A percentile compares a stretch with the other conserved stretches of the same genome.
phyloP scores from a whole-genome alignment of 805 yeast species.

The Brettanomyces bruxellensis region DNA sequence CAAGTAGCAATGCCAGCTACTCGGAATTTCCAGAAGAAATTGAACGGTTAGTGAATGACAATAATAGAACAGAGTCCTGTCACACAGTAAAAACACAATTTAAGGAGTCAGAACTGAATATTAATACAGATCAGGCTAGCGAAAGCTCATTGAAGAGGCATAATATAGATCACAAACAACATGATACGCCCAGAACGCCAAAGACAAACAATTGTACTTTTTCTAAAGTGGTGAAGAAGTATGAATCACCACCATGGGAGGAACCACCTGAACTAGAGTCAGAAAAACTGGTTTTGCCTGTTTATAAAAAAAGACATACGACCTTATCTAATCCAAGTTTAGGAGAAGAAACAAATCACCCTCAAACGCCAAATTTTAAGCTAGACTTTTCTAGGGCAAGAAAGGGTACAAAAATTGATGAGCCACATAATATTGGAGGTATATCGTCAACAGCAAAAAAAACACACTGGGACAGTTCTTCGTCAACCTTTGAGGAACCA shows the following conservation, averaged over 20 bases:
- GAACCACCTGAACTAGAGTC: slow-evolving; percentile 23
- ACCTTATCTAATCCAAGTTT: too few relatives aligned
- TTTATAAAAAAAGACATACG: not conserved
- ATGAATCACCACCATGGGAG: slow-evolving; percentile 27
- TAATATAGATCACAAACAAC: not conserved
- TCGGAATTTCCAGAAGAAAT: too few relatives aligned
- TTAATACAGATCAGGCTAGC: not conserved
- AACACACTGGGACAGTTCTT: slow-evolving; percentile 1
- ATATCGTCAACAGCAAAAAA: not conserved
- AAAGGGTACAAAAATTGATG: not conserved
- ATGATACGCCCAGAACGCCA: slow-evolving; percentile 2
- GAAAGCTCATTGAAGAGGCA: not conserved
- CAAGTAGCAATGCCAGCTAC: too few relatives aligned
- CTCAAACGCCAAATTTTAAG: too few relatives aligned
- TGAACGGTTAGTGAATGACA: too few relatives aligned
- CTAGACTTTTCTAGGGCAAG: too few relatives aligned
- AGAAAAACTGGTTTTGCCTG: slow-evolving; percentile 12
- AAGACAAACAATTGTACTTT: not conserved
- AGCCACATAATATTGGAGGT: not conserved
- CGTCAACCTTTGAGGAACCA: slow-evolving; percentile 6
- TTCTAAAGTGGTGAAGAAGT: slow-evolving; percentile 10
- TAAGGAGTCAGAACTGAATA: not conserved
- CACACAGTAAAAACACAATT: not conserved
- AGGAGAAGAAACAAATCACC: too few relatives aligned
- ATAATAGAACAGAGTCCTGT: too few relatives aligned